Base-by-base conservation (phyloP, 1,284 basidiomycete species). In the Apiotrichum domesticum region DNA sequence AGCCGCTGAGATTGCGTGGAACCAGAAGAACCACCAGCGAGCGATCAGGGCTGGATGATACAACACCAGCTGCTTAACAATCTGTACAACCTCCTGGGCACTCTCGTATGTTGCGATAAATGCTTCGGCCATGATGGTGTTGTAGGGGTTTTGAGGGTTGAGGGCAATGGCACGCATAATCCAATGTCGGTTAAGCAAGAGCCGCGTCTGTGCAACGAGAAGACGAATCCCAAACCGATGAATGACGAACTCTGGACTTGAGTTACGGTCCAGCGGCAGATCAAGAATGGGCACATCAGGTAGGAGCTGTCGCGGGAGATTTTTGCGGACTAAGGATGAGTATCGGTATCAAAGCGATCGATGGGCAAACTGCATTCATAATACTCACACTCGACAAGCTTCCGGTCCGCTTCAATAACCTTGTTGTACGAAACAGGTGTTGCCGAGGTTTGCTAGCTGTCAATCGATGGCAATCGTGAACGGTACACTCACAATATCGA, bases 11-110 rank as follows among this genome's bases (percentile, higher is more conserved):
- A 75, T 72, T 1, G 71, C 71, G 51, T 77, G 75, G 59, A 76
- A 75, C 72, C 74, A 75, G 61, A 72, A 73, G 62, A 72, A 72
- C 71, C 71, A 73, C 71, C 70, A 74, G 21, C 75, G 61, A 7
- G 72, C 71, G 11, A 73, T 66, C 29, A 77, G 57, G 14, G 66
- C 65, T 3, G 73, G 75, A 50, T 74, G 72, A 56, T 73, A 77
- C 39, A 76, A 69, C 21, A 77, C 68, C 44, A 73, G 58, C 46
- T 68, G 66, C 57, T 73, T 70, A 51, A 76, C 71, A 21, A 73
- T 65, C 56, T 70, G 66, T 13, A 77, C 71, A 29, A 77, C 70
- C 55, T 77, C 74, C 48, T 68, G 69, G 0, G 73, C 72, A 15
- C 63, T 65, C 58, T 74, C 73, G 55, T 71, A 77, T 4, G 71